Evolutionary conservation across 345 rosid genomes (phyloP).

Genomic region (Populus euphratica): DNA sequence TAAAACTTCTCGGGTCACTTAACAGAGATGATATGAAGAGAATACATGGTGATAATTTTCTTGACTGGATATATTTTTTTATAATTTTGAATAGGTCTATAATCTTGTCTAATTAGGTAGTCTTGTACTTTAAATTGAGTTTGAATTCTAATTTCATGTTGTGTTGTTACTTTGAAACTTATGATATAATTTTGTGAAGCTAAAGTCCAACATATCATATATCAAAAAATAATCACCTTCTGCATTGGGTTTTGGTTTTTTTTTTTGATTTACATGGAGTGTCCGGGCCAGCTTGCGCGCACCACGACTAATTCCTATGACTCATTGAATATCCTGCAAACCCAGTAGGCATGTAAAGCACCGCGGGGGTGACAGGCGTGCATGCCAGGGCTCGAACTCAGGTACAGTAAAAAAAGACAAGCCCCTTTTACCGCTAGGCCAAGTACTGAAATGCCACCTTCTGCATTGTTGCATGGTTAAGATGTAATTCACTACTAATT

Average conservation of each 20-base stretch:
- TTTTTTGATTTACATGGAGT: too few species aligned
- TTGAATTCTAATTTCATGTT: background rate
- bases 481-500: background rate
- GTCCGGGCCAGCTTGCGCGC: too few species aligned
- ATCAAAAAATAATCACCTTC: background rate
- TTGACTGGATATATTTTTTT: slow-evolving; percentile 97
- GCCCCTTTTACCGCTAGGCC: too few species aligned
- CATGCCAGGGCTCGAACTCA: too few species aligned
- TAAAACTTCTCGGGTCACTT: slow-evolving; percentile 80
- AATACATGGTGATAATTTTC: slow-evolving; percentile 89
- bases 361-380: too few species aligned
- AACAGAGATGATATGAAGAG: slow-evolving; percentile 87
- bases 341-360: too few species aligned
- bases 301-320: too few species aligned
- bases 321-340: too few species aligned
- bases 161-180: background rate
- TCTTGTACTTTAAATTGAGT: background rate
- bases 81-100: slow-evolving; percentile 88
- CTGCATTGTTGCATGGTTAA: background rate
- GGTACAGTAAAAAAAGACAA: too few species aligned
- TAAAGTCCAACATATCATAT: background rate
- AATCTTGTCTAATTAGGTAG: background rate
- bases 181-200: background rate
- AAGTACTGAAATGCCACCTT: too few species aligned
- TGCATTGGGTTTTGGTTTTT: too few species aligned